phyloP scores from a whole-genome alignment of 257 asterid species.

The Capsicum pubescens region DNA sequence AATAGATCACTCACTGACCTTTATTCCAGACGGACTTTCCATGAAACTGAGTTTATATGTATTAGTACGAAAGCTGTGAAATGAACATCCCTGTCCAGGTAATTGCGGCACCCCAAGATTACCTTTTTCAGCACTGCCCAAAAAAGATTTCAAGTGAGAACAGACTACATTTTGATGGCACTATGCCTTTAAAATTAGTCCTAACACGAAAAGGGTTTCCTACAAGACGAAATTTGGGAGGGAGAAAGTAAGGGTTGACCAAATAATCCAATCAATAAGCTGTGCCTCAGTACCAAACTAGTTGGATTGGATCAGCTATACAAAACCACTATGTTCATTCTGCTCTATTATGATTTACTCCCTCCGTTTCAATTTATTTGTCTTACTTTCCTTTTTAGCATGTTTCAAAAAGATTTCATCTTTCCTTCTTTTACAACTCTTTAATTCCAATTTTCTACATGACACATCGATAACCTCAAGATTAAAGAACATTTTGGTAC shows the following conservation, averaged over 20 bases:
- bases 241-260: background rate
- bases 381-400: too few relatives aligned
- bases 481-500: too few relatives aligned
- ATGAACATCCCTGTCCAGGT: slow-evolving; percentile 96
- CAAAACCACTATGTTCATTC: background rate
- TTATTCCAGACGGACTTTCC: slow-evolving; percentile 97
- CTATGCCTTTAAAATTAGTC: background rate
- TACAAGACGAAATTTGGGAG: background rate
- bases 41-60: slow-evolving; percentile 87
- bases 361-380: too few relatives aligned
- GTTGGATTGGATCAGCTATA: too few relatives aligned
- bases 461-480: too few relatives aligned
- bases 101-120: slow-evolving; percentile 94
- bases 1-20: slow-evolving; percentile 56
- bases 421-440: too few relatives aligned
- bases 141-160: slow-evolving; percentile 27
- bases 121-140: slow-evolving; percentile 80
- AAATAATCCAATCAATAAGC: too few relatives aligned
- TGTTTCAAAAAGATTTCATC: too few relatives aligned
- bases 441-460: too few relatives aligned
- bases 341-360: background rate
- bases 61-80: slow-evolving; percentile 91
- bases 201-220: background rate
- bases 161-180: background rate
- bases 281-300: too few relatives aligned